A percentile compares a stretch with the other conserved stretches of the same genome.
phyloP scores from a whole-genome alignment of 352 stramenopile genomes.

The Plasmopara halstedii region DNA sequence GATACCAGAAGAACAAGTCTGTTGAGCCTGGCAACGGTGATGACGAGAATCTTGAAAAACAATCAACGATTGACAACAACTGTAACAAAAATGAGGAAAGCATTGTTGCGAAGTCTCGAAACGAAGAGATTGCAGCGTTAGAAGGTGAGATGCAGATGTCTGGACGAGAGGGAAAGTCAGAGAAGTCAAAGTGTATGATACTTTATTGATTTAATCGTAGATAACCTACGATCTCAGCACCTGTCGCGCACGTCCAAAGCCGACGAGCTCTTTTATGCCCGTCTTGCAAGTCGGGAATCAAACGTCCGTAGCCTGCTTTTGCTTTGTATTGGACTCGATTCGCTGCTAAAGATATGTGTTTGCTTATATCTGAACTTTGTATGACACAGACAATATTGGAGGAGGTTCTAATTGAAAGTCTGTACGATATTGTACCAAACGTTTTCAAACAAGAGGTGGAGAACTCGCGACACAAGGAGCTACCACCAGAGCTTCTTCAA shows the following conservation, averaged over 20 bases:
- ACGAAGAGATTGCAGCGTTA: constrained; percentile 42
- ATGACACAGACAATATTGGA: constrained; percentile 40
- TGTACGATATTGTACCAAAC: constrained; percentile 51
- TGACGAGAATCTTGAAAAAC: not conserved
- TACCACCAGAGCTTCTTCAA: constrained; percentile 54
- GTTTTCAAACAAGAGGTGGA: constrained; percentile 45
- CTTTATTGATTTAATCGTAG: constrained; percentile 11
- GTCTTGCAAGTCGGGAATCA: constrained; percentile 31
- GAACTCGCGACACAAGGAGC: constrained; percentile 38
- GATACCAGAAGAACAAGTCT: constrained; percentile 4
- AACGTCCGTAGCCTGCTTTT: constrained; percentile 21
- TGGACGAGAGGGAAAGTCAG: not conserved
- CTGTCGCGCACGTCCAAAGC: constrained; percentile 24
- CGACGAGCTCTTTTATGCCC: constrained; percentile 39
- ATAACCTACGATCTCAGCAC: constrained; percentile 29
- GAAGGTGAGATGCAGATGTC: constrained; percentile 20
- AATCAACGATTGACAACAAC: not conserved
- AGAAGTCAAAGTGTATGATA: too few relatives aligned
- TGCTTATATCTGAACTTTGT: too few relatives aligned
- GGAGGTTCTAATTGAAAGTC: constrained; percentile 48
- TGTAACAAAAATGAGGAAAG: constrained; percentile 2
- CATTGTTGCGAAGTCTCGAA: constrained; percentile 10
- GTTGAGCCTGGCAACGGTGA: not conserved
- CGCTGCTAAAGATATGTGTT: not conserved
- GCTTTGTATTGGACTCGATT: not conserved